Evolutionary conservation across 805 yeast genomes (phyloP), one percentile per base, ranked within the genome.

Genomic region (Metschnikowia lochheadii): DNA sequence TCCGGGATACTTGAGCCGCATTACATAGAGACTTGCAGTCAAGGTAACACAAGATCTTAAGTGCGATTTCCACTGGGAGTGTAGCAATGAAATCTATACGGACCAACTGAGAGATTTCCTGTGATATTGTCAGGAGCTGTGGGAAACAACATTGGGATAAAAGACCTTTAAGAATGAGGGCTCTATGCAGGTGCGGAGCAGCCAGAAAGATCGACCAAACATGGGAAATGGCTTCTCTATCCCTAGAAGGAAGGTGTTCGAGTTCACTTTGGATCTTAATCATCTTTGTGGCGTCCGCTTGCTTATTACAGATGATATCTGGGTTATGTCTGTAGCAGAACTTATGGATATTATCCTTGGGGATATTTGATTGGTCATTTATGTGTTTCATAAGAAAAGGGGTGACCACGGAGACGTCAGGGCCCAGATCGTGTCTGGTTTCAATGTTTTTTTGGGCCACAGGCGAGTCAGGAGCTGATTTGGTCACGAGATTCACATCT

Each of bases 271-370:
- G 95, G 41, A 89, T 78, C 50, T 79, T 79, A 35, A 76, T 75
- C 85, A 87, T 79, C 59, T 81, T 80, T 36, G 65, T 63, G 49
- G 79, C 83, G 64, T 87, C 95, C 0, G 86, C 79, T 50, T 75
- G 77, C 53, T 84, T 84, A 63, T 84, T 84, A 61, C 89, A 82
- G 43, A 83, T 82, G 40, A 88, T 78, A 49, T 89, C 91, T 2
- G 98, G 98, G 63, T 92, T 89, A 67, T 92, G 99, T 48, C 98
- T 75, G 67, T 92, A 92, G 64, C 99, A 92, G 69, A 81, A 92
- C 56, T 78, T 78, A 58, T 83, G 85, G 62, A 76, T 80, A 58
- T 81, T 78, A 56, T 78, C 85, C 42, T 65, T 62, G 20, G 78
- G 76, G 15, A 75, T 72, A 49, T 64, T 59, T n/a, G 70, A 57